phyloP scores from a whole-genome alignment of 2,329 filamentous ascomycete species.

The Pseudopyricularia cyperi region DNA sequence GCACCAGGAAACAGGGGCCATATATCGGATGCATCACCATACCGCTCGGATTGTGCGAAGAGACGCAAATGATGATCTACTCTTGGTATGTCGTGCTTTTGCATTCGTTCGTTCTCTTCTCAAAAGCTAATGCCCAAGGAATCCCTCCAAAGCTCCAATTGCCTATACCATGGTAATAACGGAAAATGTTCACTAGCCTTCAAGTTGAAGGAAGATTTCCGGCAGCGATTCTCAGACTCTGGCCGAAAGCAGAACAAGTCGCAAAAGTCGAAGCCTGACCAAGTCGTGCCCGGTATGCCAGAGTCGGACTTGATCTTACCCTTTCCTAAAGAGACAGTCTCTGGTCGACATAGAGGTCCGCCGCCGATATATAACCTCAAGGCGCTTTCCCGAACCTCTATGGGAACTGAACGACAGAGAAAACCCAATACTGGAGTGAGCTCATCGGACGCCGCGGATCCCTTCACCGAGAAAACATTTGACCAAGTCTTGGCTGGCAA shows the following conservation, averaged over 20 bases:
- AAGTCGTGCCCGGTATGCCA: not conserved
- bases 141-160: slow-evolving; percentile 10
- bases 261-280: not conserved
- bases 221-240: not conserved
- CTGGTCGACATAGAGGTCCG: not conserved
- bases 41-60: slow-evolving; percentile 2
- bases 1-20: slow-evolving; percentile 12
- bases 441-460: not conserved
- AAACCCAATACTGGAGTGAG: not conserved
- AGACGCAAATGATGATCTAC: slow-evolving; percentile 4
- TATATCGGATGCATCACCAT: slow-evolving; percentile 16
- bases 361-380: not conserved
- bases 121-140: not conserved
- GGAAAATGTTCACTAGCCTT: slow-evolving; percentile 8
- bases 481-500: too few relatives aligned
- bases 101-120: too few relatives aligned
- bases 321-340: not conserved
- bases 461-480: not conserved
- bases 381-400: not conserved
- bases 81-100: not conserved
- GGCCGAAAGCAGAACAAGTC: not conserved
- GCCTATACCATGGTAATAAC: slow-evolving; percentile 14
- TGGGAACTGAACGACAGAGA: not conserved
- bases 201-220: not conserved
- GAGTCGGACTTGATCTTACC: not conserved